Conservation (phyloP, 129 eudicot species). For the Arctium lappa region DNA sequence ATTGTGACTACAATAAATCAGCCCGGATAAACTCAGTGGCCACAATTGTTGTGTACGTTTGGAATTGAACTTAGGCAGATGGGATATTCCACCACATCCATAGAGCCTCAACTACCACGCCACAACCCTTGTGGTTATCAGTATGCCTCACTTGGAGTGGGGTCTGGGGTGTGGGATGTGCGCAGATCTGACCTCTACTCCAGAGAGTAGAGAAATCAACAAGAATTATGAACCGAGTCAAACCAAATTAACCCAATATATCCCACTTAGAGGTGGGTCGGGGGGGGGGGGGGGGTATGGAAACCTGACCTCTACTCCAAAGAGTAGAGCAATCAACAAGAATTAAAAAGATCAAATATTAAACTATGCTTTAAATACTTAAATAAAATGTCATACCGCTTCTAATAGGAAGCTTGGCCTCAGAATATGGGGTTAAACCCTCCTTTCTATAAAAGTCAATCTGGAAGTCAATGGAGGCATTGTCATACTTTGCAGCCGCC, state of each 20-base stretch:
- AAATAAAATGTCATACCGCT: constrained; percentile 54
- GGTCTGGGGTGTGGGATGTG: too few relatives aligned
- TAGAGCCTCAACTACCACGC: too few relatives aligned
- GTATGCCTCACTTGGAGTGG: too few relatives aligned
- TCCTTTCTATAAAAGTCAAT: constrained; percentile 71
- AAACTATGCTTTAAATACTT: background rate
- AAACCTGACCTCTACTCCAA: background rate
- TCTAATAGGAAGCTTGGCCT: constrained; percentile 75
- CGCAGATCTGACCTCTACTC: too few relatives aligned
- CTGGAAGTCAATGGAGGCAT: constrained; percentile 86
- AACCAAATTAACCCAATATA: background rate
- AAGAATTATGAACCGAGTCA: background rate
- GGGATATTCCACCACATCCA: too few relatives aligned
- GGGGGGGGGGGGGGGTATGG: background rate
- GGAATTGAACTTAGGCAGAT: too few relatives aligned
- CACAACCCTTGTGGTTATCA: too few relatives aligned
- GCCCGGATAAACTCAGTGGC: too few relatives aligned
- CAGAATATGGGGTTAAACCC: constrained; percentile 85
- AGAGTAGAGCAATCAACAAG: background rate
- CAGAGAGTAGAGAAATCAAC: too few relatives aligned
- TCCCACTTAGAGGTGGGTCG: background rate
- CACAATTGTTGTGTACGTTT: too few relatives aligned
- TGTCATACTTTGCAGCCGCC: constrained; percentile 75
- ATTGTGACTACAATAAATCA: too few relatives aligned
- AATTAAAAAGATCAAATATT: background rate